phyloP scores from a whole-genome alignment of 805 yeast genomes.

The Metschnikowia proteae region DNA sequence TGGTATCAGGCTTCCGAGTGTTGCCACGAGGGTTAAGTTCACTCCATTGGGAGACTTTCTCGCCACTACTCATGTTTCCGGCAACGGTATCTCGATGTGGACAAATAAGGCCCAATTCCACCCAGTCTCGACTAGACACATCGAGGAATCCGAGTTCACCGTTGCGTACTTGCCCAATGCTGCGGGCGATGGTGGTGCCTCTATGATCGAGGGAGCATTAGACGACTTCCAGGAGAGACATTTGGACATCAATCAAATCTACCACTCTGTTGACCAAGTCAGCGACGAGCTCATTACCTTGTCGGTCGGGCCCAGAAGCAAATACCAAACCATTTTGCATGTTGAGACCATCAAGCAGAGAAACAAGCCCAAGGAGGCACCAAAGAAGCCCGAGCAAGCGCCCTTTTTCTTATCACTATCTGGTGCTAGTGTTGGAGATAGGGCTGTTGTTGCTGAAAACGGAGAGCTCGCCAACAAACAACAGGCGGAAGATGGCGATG shows the following conservation, averaged over 20 bases:
- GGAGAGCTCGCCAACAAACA: constrained; percentile 12
- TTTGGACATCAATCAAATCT: constrained; percentile 36
- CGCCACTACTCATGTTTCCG: constrained; percentile 89
- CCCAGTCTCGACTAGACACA: constrained; percentile 68
- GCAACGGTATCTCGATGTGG: constrained; percentile 91
- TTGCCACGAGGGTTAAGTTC: constrained; percentile 76
- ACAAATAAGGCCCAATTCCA: constrained; percentile 82
- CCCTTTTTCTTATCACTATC: constrained; percentile 73
- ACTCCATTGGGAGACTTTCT: constrained; percentile 86
- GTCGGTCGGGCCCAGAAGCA: constrained; percentile 71
- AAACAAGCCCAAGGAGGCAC: constrained; percentile 85
- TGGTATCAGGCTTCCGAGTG: constrained; percentile 72
- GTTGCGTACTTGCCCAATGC: constrained; percentile 64
- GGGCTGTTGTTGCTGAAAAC: constrained; percentile 50
- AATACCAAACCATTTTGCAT: constrained; percentile 73
- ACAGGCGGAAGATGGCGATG: constrained; percentile 21
- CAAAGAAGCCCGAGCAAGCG: constrained; percentile 75
- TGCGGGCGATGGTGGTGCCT: constrained; percentile 72
- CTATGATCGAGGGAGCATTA: constrained; percentile 76
- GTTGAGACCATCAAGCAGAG: constrained; percentile 81
- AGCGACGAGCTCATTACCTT: constrained; percentile 63
- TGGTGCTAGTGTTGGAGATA: constrained; percentile 69
- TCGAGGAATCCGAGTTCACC: constrained; percentile 72
- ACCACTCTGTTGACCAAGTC: constrained; percentile 61
- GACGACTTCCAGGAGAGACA: constrained; percentile 34